Conservation (phyloP, 202 grass and related monocot genomes). For the Panicum hallii region DNA sequence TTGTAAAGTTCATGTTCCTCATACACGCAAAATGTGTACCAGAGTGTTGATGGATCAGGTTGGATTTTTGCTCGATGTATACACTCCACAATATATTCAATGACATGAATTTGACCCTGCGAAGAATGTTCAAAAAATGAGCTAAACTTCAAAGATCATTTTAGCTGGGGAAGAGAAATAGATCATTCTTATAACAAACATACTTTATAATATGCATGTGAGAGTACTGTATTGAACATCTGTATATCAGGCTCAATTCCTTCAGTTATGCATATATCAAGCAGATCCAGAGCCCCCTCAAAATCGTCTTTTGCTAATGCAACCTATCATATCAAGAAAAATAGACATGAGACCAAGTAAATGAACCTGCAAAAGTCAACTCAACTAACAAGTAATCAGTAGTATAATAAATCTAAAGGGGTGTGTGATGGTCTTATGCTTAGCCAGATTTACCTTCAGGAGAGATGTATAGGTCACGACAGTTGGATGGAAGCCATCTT, state of each 20-base stretch:
- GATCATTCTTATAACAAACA: not conserved
- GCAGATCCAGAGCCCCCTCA: constrained; percentile 63
- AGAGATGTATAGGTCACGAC: constrained; percentile 72
- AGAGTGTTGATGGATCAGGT: constrained; percentile 69
- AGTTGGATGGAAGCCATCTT: constrained; percentile 66
- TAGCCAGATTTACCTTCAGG: constrained; percentile 46
- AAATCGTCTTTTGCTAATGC: constrained; percentile 70
- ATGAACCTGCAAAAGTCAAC: constrained; percentile 8
- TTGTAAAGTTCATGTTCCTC: constrained; percentile 57
- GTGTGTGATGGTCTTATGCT: not conserved
- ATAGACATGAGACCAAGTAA: constrained; percentile 26
- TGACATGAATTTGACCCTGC: constrained; percentile 77
- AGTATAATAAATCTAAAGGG: constrained; percentile 37
- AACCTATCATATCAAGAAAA: constrained; percentile 66
- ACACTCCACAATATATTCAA: constrained; percentile 71
- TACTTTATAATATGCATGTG: constrained; percentile 68
- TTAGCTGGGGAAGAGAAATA: constrained; percentile 5
- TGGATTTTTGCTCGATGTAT: constrained; percentile 63
- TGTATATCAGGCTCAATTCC: constrained; percentile 62
- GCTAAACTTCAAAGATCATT: constrained; percentile 24
- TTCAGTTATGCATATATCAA: constrained; percentile 55
- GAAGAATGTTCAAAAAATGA: constrained; percentile 46
- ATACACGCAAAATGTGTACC: constrained; percentile 68
- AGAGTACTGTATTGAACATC: constrained; percentile 79
- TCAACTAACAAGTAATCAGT: constrained; percentile 24